Conservation (phyloP, 768 basidiomycete species). For the Russula earlei region DNA sequence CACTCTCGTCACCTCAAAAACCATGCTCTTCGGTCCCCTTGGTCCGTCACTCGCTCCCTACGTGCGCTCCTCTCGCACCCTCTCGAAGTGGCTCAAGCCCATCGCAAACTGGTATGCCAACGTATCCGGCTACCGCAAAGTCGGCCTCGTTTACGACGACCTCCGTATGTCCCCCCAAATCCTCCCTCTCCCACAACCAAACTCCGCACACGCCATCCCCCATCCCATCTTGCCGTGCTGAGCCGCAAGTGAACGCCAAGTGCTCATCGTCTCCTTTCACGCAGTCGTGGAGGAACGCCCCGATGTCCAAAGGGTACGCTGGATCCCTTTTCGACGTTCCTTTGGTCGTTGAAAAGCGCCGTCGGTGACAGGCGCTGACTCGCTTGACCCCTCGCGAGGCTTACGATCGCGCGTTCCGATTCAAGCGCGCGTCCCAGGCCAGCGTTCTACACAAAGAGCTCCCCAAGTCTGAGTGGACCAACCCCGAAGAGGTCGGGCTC, state of each 20-base stretch:
- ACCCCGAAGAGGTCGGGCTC: constrained; percentile 58
- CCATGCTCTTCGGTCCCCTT: constrained; percentile 48
- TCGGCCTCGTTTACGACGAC: constrained; percentile 93
- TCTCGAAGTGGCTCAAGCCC: constrained; percentile 63
- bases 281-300: constrained; percentile 69
- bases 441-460: constrained; percentile 72
- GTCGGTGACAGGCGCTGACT: constrained; percentile 57
- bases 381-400: constrained; percentile 72
- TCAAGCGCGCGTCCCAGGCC: constrained; percentile 75
- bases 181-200: neutral
- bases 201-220: constrained; percentile 4
- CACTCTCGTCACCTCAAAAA: constrained; percentile 3
- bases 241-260: neutral
- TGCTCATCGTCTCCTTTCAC: constrained; percentile 7
- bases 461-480: constrained; percentile 74
- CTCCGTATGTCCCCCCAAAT: constrained; percentile 72
- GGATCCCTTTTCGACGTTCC: neutral
- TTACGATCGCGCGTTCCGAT: constrained; percentile 87
- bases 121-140: constrained; percentile 71
- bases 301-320: constrained; percentile 66
- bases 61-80: constrained; percentile 56
- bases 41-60: constrained; percentile 69
- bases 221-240: neutral
- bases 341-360: neutral
- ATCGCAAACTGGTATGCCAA: constrained; percentile 77